These are phyloP conservation scores for Yamagishiella unicocca DNA, from an alignment of 139 green algal species.

Conservation along the genomic window DNA sequence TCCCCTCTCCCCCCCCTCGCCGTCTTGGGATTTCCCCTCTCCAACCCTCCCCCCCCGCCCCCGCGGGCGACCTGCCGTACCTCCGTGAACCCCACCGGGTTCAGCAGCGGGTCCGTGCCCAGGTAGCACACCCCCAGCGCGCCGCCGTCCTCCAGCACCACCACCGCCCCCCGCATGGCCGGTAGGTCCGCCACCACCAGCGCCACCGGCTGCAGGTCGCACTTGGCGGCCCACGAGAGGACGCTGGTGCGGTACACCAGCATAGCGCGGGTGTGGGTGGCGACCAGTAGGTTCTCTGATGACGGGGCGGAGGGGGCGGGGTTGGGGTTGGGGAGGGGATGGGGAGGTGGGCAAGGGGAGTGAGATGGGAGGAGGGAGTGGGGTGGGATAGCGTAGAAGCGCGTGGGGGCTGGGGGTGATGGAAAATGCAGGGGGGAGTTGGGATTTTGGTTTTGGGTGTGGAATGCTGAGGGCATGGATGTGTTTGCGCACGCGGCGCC, in stretches of 20 bases:
- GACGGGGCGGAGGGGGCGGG: background rate
- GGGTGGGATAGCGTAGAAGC: too few species aligned
- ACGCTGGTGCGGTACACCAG: constrained; percentile 65
- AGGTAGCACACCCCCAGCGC: constrained; percentile 68
- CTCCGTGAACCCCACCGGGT: constrained; percentile 58
- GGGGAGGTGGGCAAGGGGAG: too few species aligned
- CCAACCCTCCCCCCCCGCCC: background rate
- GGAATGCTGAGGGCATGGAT: too few species aligned
- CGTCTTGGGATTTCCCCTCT: too few species aligned
- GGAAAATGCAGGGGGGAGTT: too few species aligned
- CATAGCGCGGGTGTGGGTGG: constrained; percentile 68
- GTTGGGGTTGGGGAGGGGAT: background rate
- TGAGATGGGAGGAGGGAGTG: background rate
- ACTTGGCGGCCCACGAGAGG: constrained; percentile 69
- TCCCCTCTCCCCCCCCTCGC: background rate
- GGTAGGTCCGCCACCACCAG: constrained; percentile 61
- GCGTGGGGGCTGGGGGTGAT: too few species aligned
- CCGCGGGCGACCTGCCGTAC: background rate
- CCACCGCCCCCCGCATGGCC: constrained; percentile 59
- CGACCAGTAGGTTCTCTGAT: constrained; percentile 73
- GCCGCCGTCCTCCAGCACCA: constrained; percentile 65
- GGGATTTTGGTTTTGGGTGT: too few species aligned
- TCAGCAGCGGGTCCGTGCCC: constrained; percentile 71
- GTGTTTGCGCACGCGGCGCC: too few species aligned
- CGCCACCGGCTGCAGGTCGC: constrained; percentile 64